Conservation (phyloP, 1,284 basidiomycete species). For the Leucoagaricus sp. region DNA sequence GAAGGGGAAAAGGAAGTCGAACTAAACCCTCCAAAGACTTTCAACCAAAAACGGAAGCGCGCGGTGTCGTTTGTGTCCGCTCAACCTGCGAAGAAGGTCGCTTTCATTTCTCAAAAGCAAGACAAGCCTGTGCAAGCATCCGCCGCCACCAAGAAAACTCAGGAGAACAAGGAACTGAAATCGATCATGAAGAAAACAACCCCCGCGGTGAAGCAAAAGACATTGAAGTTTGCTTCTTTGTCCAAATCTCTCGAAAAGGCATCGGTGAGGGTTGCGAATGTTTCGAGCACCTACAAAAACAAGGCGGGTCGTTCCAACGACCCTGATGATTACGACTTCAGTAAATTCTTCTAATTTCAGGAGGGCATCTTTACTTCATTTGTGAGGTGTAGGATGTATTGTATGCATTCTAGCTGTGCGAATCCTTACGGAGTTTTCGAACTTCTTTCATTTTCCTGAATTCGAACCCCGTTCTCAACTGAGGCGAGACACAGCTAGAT, state of each 20-base stretch:
- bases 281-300: conserved; percentile 25
- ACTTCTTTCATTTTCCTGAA: too few species aligned
- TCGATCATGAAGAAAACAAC: conserved; percentile 15
- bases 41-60: conserved; percentile 56
- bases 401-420: too few species aligned
- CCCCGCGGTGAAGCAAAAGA: conserved; percentile 19
- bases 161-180: not conserved
- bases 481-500: too few species aligned
- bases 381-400: too few species aligned
- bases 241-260: conserved; percentile 22
- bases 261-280: conserved; percentile 22
- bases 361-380: too few species aligned
- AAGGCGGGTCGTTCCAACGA: conserved; percentile 18
- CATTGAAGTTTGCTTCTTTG: conserved; percentile 23
- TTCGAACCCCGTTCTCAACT: too few species aligned
- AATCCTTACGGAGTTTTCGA: too few species aligned
- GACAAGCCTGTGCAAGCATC: conserved; percentile 20
- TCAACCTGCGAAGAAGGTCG: conserved; percentile 52
- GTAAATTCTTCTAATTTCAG: conserved; percentile 49
- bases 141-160: not conserved
- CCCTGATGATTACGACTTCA: conserved; percentile 54
- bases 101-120: conserved; percentile 25
- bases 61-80: conserved; percentile 27
- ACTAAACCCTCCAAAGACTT: conserved; percentile 26
- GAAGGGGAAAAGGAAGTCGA: conserved; percentile 34